Conservation (phyloP, 2,329 filamentous ascomycete genomes). For the Septoria linicola region DNA sequence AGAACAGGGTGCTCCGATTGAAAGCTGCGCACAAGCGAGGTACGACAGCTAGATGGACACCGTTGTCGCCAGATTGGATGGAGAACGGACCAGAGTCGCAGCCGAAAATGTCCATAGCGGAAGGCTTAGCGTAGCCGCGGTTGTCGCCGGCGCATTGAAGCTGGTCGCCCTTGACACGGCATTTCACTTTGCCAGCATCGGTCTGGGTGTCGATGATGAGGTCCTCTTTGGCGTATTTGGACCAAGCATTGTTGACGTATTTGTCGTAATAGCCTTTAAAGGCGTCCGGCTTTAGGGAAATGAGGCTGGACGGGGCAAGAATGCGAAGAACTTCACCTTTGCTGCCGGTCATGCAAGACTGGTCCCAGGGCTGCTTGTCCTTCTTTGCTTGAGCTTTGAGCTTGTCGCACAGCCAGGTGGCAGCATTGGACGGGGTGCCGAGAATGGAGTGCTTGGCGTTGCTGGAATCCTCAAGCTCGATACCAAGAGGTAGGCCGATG, state of each 20-base stretch:
- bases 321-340: conserved; percentile 41
- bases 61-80: conserved; percentile 41
- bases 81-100: conserved; percentile 64
- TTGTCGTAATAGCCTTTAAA: conserved; percentile 53
- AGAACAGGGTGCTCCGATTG: conserved; percentile 68
- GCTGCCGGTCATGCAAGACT: conserved; percentile 51
- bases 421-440: conserved; percentile 59
- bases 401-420: conserved; percentile 54
- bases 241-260: conserved; percentile 54
- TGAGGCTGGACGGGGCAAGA: conserved; percentile 44
- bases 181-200: conserved; percentile 54
- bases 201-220: conserved; percentile 66
- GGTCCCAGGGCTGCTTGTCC: conserved; percentile 62
- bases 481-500: conserved; percentile 49
- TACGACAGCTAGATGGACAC: conserved; percentile 57
- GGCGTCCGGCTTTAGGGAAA: conserved; percentile 46
- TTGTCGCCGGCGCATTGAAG: conserved; percentile 43
- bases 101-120: conserved; percentile 62
- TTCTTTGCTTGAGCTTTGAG: conserved; percentile 54
- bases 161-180: conserved; percentile 46
- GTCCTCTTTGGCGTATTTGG: conserved; percentile 46
- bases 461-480: conserved; percentile 52
- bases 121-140: conserved; percentile 56
- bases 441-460: conserved; percentile 51
- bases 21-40: conserved; percentile 72